Base-by-base conservation (phyloP, 164 flowering plant genomes). In the Echeveria elegans region DNA sequence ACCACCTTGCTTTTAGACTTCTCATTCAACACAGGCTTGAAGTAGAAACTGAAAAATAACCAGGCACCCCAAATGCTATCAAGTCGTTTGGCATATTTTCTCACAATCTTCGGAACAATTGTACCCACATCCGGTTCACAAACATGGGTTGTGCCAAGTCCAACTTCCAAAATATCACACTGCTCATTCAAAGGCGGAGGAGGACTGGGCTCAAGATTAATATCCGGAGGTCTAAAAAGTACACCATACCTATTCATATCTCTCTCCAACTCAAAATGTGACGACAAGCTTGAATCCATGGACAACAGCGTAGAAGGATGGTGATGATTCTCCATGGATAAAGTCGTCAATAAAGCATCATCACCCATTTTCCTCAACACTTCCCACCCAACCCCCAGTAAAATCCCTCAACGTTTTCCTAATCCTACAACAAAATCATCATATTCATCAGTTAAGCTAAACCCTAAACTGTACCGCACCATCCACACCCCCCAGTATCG, bases 251-350 rank as follows among this genome's bases (percentile, higher is more conserved):
- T 77, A 73, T 73, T 87, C 86, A 87, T 78, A 52, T 92, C 98
- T 58, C 81, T 73, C 48, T 86, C 94, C 65, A 82, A 69, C 43
- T 90, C 97, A 1, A 86, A 92, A 41, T 90, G 96, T 4, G 90
- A 74, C 2, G 82, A 80, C 32, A 82, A 81, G 66, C 94, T 84
- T 9, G 96, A 87, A 77, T 93, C 98, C 98, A 93, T 93, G 64
- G 98, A 88, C 63, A 92, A 78, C 34, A 90, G 85, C 1, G 96
- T 90, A n/a, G 92, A 90, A 2, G 92, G 91, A 68, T 85, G 96
- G 75, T 23, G 59, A 24, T 85, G 86, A 80, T 83, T 88, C 77
- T 90, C 97, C 90, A 92, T 89, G 66, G 91, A 79, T 23, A 85
- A 70, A 53, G 81, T 71, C 18, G 90, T 86, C 45, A 84, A 81